A percentile compares a stretch with the other conserved stretches of the same genome.
Conservation (phyloP, 2,329 filamentous ascomycete species). For the Colletotrichum graminicola region DNA sequence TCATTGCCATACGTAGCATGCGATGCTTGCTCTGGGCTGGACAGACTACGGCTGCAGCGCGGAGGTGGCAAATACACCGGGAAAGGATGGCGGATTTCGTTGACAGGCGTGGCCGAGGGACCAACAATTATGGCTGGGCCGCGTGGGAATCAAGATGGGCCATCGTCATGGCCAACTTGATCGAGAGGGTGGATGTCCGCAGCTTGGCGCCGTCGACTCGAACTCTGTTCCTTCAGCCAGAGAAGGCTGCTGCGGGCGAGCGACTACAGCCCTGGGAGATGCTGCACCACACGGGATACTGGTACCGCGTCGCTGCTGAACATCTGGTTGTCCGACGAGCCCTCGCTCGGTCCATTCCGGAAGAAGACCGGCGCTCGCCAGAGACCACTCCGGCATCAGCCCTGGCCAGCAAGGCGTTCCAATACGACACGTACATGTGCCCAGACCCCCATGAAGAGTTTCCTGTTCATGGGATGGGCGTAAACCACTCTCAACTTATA, state of each 20-base stretch:
- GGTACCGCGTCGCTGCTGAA: conserved; percentile 72
- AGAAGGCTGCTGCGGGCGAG: conserved; percentile 70
- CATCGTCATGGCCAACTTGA: conserved; percentile 70
- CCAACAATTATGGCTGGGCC: conserved; percentile 90
- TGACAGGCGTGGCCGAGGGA: conserved; percentile 86
- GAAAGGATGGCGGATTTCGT: conserved; percentile 81
- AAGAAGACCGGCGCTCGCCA: conserved; percentile 68
- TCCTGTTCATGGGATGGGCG: conserved; percentile 62
- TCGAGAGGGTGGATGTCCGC: conserved; percentile 65
- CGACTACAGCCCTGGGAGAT: conserved; percentile 72
- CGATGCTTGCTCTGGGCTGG: conserved; percentile 86
- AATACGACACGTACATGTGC: conserved; percentile 76
- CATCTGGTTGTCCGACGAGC: conserved; percentile 66
- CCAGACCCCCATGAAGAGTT: conserved; percentile 72
- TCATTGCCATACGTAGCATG: conserved; percentile 82
- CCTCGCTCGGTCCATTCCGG: conserved; percentile 68
- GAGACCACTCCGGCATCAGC: conserved; percentile 60
- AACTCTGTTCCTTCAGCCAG: conserved; percentile 65
- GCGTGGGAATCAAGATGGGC: conserved; percentile 89
- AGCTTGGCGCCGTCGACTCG: conserved; percentile 60
- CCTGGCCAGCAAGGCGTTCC: conserved; percentile 64
- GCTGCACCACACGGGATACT: conserved; percentile 76
- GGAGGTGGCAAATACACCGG: conserved; percentile 84
- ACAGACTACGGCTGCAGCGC: conserved; percentile 82
- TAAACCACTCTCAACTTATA: conserved; percentile 69